phyloP scores from a whole-genome alignment of 495 filamentous ascomycete species.

The Annulohypoxylon bovei region DNA sequence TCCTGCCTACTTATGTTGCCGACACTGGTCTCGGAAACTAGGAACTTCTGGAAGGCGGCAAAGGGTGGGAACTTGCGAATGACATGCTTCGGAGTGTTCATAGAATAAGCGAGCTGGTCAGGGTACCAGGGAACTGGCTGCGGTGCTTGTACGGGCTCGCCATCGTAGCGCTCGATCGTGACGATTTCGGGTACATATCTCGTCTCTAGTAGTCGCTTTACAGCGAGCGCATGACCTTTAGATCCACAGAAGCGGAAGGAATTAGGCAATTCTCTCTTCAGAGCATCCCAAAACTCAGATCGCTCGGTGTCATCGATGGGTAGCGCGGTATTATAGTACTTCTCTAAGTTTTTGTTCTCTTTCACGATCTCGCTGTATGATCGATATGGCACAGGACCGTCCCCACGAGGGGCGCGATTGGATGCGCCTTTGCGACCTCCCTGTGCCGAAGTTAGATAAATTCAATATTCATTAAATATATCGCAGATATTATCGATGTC shows the following conservation, averaged over 20 bases:
- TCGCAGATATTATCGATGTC: neutral
- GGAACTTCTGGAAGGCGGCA: conserved; percentile 93
- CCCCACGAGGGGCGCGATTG: conserved; percentile 38
- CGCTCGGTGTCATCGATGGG: conserved; percentile 78
- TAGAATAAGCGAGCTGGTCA: conserved; percentile 90
- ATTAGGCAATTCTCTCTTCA: conserved; percentile 87
- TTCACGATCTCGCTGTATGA: conserved; percentile 69
- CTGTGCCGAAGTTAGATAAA: conserved; percentile 30
- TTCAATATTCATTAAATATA: neutral
- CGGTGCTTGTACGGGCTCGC: conserved; percentile 80
- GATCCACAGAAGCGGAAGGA: conserved; percentile 97
- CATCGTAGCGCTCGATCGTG: conserved; percentile 77
- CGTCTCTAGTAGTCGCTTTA: conserved; percentile 84
- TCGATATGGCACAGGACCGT: conserved; percentile 47
- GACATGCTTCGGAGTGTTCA: conserved; percentile 95
- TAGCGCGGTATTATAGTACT: conserved; percentile 81
- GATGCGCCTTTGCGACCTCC: conserved; percentile 45
- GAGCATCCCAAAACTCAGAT: conserved; percentile 79
- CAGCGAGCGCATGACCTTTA: conserved; percentile 87
- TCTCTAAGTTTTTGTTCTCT: conserved; percentile 79
- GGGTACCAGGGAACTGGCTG: conserved; percentile 88
- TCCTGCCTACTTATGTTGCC: conserved; percentile 98
- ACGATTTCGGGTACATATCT: conserved; percentile 89
- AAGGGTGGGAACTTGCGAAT: conserved; percentile 92
- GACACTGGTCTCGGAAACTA: conserved; percentile 96